Base-by-base conservation (phyloP, 306 rosid genomes). In the Rubus idaeus region DNA sequence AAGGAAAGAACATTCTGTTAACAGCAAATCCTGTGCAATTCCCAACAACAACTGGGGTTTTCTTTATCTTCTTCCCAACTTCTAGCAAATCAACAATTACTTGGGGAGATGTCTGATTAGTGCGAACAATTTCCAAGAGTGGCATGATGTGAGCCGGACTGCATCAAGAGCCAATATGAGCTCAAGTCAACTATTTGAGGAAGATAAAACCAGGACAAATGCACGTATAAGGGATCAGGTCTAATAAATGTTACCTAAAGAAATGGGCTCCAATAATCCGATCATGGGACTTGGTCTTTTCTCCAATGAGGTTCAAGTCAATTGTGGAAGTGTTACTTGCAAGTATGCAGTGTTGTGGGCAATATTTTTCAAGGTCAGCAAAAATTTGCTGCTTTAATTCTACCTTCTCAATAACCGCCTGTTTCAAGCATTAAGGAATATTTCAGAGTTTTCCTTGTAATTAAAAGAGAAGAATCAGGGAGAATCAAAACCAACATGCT, bases 131-230 rank as follows among this genome's bases (percentile, higher is more conserved):
- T 87, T 95, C 99, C 87, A 95, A 71, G 79, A 95, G 98, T 44
- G 99, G 99, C 97, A 95, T 95, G 83, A 95, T 78, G 77, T 92
- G 97, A 45, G 98, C 99, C 6, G 99, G 99, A 78, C 99, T 95
- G 89, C 80, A 80, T 83, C 63, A 85, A 79, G 84, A 76, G 77
- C 80, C 75, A 75, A 66, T 79, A 61, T 73, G 68, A 57, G 67
- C 53, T 8, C 63, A 57, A 56, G 77, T 79, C 37, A 80, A 61
- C 21, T 37, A 26, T 61, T 16, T 37, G 53, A 49, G 68, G 7
- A 8, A 45, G 4, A 81, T 39, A 20, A 62, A 20, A 69, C 66
- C n/a, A 4, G 56, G 26, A 13, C 6, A 51, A 21, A 9, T 20
- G 44, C 71, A 61, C 50, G 75, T 4, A 30, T 30, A 26, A 26